Conservation (phyloP, 163 green algal species). For the Coccomyxa subellipsoidea region DNA sequence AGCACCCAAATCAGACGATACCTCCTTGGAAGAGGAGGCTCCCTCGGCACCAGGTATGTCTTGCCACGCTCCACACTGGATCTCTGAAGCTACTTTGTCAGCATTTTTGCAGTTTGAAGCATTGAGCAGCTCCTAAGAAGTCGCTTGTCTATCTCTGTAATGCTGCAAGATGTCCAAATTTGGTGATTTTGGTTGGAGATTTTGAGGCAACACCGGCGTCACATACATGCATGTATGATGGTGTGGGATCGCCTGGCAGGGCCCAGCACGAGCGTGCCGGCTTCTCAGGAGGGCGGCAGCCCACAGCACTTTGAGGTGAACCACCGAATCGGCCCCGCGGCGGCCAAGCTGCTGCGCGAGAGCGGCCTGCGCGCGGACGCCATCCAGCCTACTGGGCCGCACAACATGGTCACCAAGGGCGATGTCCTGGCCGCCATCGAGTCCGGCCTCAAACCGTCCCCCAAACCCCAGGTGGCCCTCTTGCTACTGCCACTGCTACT, state of each 20-base stretch:
- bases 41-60: background rate
- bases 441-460: slow-evolving; percentile 9
- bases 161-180: too few species aligned
- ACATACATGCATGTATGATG: too few species aligned
- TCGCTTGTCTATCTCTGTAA: too few species aligned
- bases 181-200: too few species aligned
- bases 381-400: slow-evolving; percentile 55
- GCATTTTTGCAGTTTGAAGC: too few species aligned
- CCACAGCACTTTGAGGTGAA: slow-evolving; percentile 1
- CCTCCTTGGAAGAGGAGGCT: background rate
- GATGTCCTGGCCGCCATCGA: slow-evolving; percentile 66
- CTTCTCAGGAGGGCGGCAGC: background rate
- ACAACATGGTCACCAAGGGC: slow-evolving; percentile 63
- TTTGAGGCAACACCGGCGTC: too few species aligned
- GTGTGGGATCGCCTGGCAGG: too few species aligned
- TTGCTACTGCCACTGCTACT: too few species aligned
- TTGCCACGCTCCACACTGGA: background rate
- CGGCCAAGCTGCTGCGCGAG: slow-evolving; percentile 39
- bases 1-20: background rate
- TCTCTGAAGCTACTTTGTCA: too few species aligned
- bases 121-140: too few species aligned
- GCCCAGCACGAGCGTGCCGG: background rate
- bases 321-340: slow-evolving; percentile 50
- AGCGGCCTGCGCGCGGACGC: slow-evolving; percentile 28
- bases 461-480: background rate